These are phyloP conservation scores for Thelephora aurantiotincta DNA, from an alignment of 768 basidiomycete genomes.

Conservation along the genomic window DNA sequence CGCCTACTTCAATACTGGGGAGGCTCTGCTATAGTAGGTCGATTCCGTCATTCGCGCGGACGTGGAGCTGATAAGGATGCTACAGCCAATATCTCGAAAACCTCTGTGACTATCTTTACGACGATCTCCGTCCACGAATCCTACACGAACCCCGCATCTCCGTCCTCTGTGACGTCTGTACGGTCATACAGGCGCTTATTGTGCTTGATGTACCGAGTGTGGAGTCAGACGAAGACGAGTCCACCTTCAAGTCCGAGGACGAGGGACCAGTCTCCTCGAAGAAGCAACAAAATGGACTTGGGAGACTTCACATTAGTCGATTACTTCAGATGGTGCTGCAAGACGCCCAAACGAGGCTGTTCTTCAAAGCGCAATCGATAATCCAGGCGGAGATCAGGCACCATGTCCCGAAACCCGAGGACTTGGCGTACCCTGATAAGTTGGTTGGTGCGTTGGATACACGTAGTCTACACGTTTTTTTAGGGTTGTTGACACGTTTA, in stretches of 20 bases:
- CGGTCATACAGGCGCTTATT: slow-evolving; percentile 91
- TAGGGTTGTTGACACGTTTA: not conserved
- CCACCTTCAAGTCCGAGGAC: slow-evolving; percentile 11
- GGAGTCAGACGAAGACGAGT: slow-evolving; percentile 20
- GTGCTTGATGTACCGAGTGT: slow-evolving; percentile 57
- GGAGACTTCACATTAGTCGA: slow-evolving; percentile 62
- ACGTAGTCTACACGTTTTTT: slow-evolving; percentile 1
- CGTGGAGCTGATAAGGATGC: not conserved
- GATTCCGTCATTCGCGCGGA: not conserved
- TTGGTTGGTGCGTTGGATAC: slow-evolving; percentile 40
- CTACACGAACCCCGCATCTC: slow-evolving; percentile 83
- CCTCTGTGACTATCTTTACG: slow-evolving; percentile 88
- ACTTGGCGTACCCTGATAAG: slow-evolving; percentile 79
- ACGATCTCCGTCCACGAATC: slow-evolving; percentile 90
- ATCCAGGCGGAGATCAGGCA: slow-evolving; percentile 82
- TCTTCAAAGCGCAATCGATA: slow-evolving; percentile 91
- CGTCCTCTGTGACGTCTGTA: slow-evolving; percentile 89
- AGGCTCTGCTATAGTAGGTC: slow-evolving; percentile 55
- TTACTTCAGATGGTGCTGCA: slow-evolving; percentile 84
- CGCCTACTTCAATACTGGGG: slow-evolving; percentile 79
- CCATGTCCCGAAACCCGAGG: slow-evolving; percentile 63
- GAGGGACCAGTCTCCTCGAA: slow-evolving; percentile 29
- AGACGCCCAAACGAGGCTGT: slow-evolving; percentile 89
- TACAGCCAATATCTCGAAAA: slow-evolving; percentile 76
- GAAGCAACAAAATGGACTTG: slow-evolving; percentile 24